phyloP scores from a whole-genome alignment of 495 filamentous ascomycete species.

The Trichocladium uniseriatum region DNA sequence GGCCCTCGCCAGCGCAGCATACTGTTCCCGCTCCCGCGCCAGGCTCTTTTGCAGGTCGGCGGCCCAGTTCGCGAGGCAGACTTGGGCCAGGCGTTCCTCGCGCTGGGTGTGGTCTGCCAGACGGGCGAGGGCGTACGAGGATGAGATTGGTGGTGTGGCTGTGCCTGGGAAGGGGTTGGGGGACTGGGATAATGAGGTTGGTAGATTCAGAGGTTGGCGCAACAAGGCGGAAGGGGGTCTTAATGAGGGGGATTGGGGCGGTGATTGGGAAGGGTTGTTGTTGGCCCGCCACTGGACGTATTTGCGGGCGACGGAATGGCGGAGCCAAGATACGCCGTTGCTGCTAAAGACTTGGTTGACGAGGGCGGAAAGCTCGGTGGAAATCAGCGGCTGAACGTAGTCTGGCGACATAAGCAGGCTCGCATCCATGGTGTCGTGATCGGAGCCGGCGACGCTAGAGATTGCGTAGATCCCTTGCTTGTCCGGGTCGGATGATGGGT shows the following conservation, averaged over 20 bases:
- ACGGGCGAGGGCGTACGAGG: slow-evolving; percentile 58
- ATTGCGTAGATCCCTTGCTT: slow-evolving; percentile 58
- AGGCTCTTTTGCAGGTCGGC: slow-evolving; percentile 77
- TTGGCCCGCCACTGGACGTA: slow-evolving; percentile 56
- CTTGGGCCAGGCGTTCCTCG: slow-evolving; percentile 66
- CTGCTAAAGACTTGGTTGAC: slow-evolving; percentile 67
- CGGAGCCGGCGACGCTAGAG: slow-evolving; percentile 66
- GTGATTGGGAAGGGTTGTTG: slow-evolving; percentile 3
- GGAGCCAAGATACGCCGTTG: slow-evolving; percentile 75
- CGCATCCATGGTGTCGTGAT: slow-evolving; percentile 89
- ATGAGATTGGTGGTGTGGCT: slow-evolving; percentile 17
- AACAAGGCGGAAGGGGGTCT: slow-evolving; percentile 18
- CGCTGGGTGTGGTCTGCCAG: slow-evolving; percentile 61
- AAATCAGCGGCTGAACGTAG: slow-evolving; percentile 75
- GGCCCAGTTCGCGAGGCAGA: slow-evolving; percentile 83
- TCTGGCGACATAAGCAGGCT: slow-evolving; percentile 89
- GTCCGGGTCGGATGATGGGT: slow-evolving; percentile 18
- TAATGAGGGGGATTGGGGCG: slow-evolving; percentile 18
- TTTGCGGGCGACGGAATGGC: slow-evolving; percentile 80
- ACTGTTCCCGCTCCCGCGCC: slow-evolving; percentile 69
- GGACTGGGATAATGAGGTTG: too few relatives aligned
- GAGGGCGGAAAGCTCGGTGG: slow-evolving; percentile 64
- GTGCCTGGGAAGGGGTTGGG: too few relatives aligned
- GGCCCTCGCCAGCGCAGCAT: slow-evolving; percentile 56
- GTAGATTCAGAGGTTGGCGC: too few relatives aligned